Evolutionary conservation across 495 filamentous ascomycete species (phyloP), one percentile per base, ranked within the genome.

Genomic region (Trichocladium uniseriatum): DNA sequence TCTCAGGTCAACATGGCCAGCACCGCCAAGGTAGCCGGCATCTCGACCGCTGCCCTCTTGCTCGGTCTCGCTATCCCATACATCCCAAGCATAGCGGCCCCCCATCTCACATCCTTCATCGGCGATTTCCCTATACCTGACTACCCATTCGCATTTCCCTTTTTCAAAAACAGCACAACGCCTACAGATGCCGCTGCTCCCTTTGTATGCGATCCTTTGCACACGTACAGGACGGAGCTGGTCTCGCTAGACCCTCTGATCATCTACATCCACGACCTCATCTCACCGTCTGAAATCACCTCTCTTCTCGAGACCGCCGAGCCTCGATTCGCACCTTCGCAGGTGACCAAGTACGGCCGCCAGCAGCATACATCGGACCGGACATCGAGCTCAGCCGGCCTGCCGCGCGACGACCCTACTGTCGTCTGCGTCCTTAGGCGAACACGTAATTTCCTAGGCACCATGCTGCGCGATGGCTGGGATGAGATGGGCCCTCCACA

Each of bases 401-500:
- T 76, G 3, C 64, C 69, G 6, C 67, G 67, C 28, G 60, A 68
- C 13, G 59, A 71, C 45, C 64, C 63, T 0, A 54, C 67, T 11
- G 71, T 75, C 9, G 41, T 49, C 14, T 76, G 73, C 43, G 68
- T 73, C 21, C 51, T 76, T 1, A 53, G 32, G 16, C 65, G 73
- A 1, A 57, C 71, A 1, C 56, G 66, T 14, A 45, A 31, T 6
- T 75, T 76, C 53, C 51, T 76, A 40, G 73, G 73, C 19, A 66
- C 65, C 4, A 67, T 71, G 67, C 19, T 74, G 6, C 58, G 67
- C 14, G 60, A 69, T 22, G 58, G 61, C 5, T 67, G 65, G 55
- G 68, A 74, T 53, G 69, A 73, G 47, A 71, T 75, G 59, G 72
- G 72, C 0, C 65, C 68, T 0, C 68, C 72, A 21, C 73, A 76